phyloP scores from a whole-genome alignment of 345 rosid species.

The Camelina neglecta region DNA sequence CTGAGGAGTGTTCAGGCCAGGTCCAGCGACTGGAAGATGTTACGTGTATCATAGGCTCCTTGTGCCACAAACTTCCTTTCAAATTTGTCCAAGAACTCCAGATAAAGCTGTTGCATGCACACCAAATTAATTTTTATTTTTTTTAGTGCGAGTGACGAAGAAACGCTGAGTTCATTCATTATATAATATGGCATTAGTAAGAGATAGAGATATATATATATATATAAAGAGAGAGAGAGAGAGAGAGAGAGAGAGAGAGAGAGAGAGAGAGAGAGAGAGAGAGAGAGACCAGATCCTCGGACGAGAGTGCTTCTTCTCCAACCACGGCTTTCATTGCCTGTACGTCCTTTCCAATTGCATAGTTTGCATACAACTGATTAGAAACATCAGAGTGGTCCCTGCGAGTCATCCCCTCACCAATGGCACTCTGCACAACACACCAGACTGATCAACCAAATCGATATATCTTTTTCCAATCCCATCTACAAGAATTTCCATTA shows the following conservation, averaged over 20 bases:
- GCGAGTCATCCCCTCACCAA: slow-evolving; percentile 95
- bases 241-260: too few species aligned
- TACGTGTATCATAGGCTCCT: slow-evolving; percentile 89
- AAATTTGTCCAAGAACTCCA: background rate
- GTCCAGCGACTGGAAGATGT: slow-evolving; percentile 82
- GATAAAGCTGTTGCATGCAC: background rate
- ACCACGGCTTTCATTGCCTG: slow-evolving; percentile 99
- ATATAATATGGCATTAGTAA: too few species aligned
- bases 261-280: too few species aligned
- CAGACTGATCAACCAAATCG: background rate
- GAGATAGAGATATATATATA: too few species aligned
- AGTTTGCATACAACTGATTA: slow-evolving; percentile 93
- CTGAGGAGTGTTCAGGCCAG: slow-evolving; percentile 88
- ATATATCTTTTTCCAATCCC: background rate
- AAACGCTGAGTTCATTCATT: background rate
- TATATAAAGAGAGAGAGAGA: too few species aligned
- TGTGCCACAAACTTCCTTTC: slow-evolving; percentile 69
- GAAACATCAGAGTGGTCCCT: slow-evolving; percentile 90
- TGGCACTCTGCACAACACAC: slow-evolving; percentile 71
- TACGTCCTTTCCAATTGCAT: slow-evolving; percentile 95
- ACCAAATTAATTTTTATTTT: slow-evolving; percentile 1
- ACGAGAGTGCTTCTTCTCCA: slow-evolving; percentile 99
- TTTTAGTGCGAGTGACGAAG: background rate
- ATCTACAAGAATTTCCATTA: slow-evolving; percentile 13
- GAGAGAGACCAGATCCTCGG: slow-evolving; percentile 81